phyloP scores from a whole-genome alignment of 345 rosid species.

The Acer campestre region DNA sequence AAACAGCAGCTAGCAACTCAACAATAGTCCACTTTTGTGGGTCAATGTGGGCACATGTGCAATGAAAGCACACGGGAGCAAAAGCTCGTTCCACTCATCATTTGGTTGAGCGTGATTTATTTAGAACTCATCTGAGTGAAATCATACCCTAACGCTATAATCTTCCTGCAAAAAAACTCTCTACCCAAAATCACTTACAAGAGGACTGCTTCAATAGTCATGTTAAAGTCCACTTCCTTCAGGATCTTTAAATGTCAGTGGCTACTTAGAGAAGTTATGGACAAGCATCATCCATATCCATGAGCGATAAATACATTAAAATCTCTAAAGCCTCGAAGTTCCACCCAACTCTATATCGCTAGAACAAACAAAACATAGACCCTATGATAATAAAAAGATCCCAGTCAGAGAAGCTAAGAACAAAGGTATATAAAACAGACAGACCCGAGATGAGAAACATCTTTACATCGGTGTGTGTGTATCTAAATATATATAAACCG shows the following conservation, averaged over 20 bases:
- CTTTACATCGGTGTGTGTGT: conserved; percentile 41
- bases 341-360: conserved; percentile 40
- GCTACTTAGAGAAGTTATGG: conserved; percentile 8
- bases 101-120: background rate
- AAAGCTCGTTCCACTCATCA: background rate
- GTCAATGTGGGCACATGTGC: background rate
- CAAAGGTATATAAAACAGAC: conserved; percentile 24
- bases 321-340: conserved; percentile 40
- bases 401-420: conserved; percentile 20
- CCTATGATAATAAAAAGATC: conserved; percentile 23
- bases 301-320: conserved; percentile 15
- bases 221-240: background rate
- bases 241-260: conserved; percentile 19
- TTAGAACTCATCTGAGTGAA: background rate
- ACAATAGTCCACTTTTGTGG: background rate
- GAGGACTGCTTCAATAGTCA: background rate
- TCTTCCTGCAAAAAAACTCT: background rate
- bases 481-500: conserved; percentile 31
- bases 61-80: background rate
- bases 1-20: background rate
- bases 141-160: background rate
- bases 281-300: conserved; percentile 15
- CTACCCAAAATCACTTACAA: background rate
- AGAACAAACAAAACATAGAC: conserved; percentile 34
- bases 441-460: conserved; percentile 34